These are phyloP conservation scores for Mycocentrospora acerina DNA, from an alignment of 2,329 filamentous ascomycete genomes.

Conservation along the genomic window DNA sequence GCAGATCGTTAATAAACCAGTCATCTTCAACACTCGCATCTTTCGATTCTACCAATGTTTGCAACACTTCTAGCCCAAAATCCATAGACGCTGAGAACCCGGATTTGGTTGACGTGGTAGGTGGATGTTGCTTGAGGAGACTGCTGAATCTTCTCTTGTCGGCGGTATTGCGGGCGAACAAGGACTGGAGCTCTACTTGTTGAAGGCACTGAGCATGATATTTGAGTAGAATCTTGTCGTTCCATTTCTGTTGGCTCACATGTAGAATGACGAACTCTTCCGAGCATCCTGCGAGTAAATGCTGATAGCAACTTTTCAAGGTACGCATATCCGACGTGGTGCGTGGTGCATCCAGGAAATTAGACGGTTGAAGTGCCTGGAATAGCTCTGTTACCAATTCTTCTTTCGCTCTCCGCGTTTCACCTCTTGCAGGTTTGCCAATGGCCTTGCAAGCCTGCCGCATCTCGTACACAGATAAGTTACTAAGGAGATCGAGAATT, in stretches of 20 bases:
- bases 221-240: slow-evolving; percentile 8
- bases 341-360: slow-evolving; percentile 11
- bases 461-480: slow-evolving; percentile 30
- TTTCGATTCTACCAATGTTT: slow-evolving; percentile 7
- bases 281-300: slow-evolving; percentile 25
- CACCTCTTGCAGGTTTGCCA: slow-evolving; percentile 11
- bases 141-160: slow-evolving; percentile 1
- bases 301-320: slow-evolving; percentile 18
- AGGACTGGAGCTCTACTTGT: slow-evolving; percentile 8
- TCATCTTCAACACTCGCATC: slow-evolving; percentile 2
- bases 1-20: slow-evolving; percentile 16
- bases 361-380: slow-evolving; percentile 20
- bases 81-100: slow-evolving; percentile 31
- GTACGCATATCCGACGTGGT: slow-evolving; percentile 20
- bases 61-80: slow-evolving; percentile 24
- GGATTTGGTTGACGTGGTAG: slow-evolving; percentile 1
- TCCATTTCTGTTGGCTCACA: slow-evolving; percentile 4
- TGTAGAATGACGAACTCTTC: slow-evolving; percentile 14
- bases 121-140: slow-evolving; percentile 11
- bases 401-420: slow-evolving; percentile 18
- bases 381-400: slow-evolving; percentile 21
- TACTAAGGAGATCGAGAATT: slow-evolving; percentile 22
- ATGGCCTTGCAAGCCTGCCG: slow-evolving; percentile 20
- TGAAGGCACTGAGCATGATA: slow-evolving; percentile 20
- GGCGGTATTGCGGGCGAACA: slow-evolving; percentile 2